Evolutionary conservation across 352 stramenopile species (phyloP).

Genomic region (Phytophthora uliginosa): DNA sequence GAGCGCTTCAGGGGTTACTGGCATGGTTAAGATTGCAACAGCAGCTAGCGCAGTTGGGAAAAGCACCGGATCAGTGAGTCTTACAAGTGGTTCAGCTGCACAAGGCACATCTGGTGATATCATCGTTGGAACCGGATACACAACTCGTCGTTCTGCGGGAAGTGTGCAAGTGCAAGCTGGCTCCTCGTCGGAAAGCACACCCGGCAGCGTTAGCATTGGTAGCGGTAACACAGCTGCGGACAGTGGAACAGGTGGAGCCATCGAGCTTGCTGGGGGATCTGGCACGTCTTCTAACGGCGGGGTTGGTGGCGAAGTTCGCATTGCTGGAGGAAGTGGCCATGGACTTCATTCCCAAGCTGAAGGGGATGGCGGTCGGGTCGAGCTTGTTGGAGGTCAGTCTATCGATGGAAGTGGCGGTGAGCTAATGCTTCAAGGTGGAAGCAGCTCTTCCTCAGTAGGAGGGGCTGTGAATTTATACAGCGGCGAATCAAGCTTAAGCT

Average conservation of each 20-base stretch:
- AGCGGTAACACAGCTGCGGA: slow-evolving; percentile 46
- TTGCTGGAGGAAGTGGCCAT: slow-evolving; percentile 48
- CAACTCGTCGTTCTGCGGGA: slow-evolving; percentile 25
- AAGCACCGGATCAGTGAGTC: slow-evolving; percentile 37
- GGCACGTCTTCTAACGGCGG: slow-evolving; percentile 62
- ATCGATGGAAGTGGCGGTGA: slow-evolving; percentile 48
- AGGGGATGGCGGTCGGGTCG: slow-evolving; percentile 47
- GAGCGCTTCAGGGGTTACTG: slow-evolving; percentile 44
- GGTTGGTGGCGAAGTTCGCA: slow-evolving; percentile 48
- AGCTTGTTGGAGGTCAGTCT: slow-evolving; percentile 47
- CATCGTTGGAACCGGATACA: slow-evolving; percentile 38
- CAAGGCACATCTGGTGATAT: slow-evolving; percentile 38
- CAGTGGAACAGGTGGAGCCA: slow-evolving; percentile 38
- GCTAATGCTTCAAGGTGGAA: slow-evolving; percentile 45
- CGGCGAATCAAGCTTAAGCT: slow-evolving; percentile 53
- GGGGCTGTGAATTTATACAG: slow-evolving; percentile 49
- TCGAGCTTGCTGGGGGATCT: slow-evolving; percentile 52
- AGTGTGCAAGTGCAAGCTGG: slow-evolving; percentile 44
- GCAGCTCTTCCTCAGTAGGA: slow-evolving; percentile 55
- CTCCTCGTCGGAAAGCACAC: slow-evolving; percentile 34
- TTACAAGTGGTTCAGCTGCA: slow-evolving; percentile 41
- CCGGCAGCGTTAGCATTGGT: slow-evolving; percentile 45
- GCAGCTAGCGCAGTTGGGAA: slow-evolving; percentile 20
- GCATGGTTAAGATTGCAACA: slow-evolving; percentile 36
- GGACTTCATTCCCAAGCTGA: slow-evolving; percentile 45